phyloP scores from a whole-genome alignment of 495 filamentous ascomycete genomes.

The Annulohypoxylon bovei region DNA sequence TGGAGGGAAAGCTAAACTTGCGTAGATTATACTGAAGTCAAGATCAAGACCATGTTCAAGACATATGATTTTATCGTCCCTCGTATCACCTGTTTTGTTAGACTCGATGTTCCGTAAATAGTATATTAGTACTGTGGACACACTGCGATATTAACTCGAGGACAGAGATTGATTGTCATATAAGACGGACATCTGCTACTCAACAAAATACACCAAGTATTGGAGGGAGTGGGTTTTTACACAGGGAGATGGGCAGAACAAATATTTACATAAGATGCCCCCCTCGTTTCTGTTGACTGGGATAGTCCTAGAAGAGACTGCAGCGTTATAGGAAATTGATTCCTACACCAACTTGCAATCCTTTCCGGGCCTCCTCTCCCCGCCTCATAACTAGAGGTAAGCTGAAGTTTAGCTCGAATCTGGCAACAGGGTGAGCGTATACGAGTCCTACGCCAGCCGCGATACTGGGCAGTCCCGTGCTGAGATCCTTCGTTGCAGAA shows the following conservation, averaged over 20 bases:
- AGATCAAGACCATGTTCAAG: neutral
- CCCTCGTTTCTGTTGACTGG: neutral
- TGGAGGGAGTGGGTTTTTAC: conserved; percentile 13
- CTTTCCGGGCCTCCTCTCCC: conserved; percentile 89
- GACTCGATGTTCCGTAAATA: too few relatives aligned
- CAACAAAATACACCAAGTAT: neutral
- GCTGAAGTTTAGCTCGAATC: conserved; percentile 96
- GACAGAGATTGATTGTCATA: too few relatives aligned
- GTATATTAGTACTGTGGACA: too few relatives aligned
- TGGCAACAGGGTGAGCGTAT: conserved; percentile 89
- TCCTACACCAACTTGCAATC: conserved; percentile 90
- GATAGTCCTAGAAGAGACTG: neutral
- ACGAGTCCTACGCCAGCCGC: conserved; percentile 90
- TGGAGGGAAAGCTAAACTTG: too few relatives aligned
- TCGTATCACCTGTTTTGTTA: too few relatives aligned
- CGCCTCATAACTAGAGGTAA: conserved; percentile 81
- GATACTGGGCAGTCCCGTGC: conserved; percentile 80
- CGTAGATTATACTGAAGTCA: too few relatives aligned
- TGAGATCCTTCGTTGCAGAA: conserved; percentile 70
- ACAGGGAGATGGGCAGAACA: neutral
- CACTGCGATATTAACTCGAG: too few relatives aligned
- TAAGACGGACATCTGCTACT: neutral
- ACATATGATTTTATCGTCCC: neutral
- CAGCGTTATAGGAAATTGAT: conserved; percentile 84
- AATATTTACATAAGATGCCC: conserved; percentile 16